phyloP scores from a whole-genome alignment of 176 grass and related monocot genomes.

The Urochloa ruziziensis region DNA sequence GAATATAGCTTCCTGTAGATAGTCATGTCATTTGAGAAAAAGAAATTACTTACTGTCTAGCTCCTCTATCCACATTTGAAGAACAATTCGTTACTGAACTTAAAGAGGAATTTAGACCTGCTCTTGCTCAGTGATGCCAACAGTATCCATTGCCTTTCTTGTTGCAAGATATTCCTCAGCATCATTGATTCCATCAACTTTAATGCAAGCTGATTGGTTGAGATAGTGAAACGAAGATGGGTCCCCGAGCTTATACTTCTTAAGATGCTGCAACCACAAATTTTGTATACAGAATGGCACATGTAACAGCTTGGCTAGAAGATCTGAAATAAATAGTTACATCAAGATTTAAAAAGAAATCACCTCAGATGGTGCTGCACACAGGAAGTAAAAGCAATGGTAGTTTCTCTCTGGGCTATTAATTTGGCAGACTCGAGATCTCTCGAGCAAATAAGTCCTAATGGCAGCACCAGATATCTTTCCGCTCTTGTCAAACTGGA shows the following conservation, averaged over 20 bases:
- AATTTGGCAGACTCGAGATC: slow-evolving; percentile 95
- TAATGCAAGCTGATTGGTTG: slow-evolving; percentile 89
- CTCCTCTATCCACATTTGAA: neutral
- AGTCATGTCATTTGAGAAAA: slow-evolving; percentile 30
- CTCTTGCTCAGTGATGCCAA: slow-evolving; percentile 84
- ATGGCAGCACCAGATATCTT: slow-evolving; percentile 98
- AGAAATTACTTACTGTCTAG: neutral
- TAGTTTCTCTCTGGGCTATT: slow-evolving; percentile 96
- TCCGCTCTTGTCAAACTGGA: slow-evolving; percentile 90
- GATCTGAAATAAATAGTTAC: neutral
- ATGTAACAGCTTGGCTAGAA: slow-evolving; percentile 22
- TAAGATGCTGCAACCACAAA: slow-evolving; percentile 59
- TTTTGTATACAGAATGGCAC: slow-evolving; percentile 27
- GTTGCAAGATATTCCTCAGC: slow-evolving; percentile 82
- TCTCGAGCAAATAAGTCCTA: slow-evolving; percentile 97
- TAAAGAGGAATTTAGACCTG: slow-evolving; percentile 57
- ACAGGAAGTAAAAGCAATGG: slow-evolving; percentile 97
- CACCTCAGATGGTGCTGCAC: slow-evolving; percentile 85
- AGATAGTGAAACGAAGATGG: slow-evolving; percentile 81
- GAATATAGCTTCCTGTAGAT: slow-evolving; percentile 87
- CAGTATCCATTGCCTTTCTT: slow-evolving; percentile 93
- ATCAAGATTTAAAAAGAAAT: neutral
- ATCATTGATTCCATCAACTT: slow-evolving; percentile 83
- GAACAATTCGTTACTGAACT: slow-evolving; percentile 32
- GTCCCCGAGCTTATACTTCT: slow-evolving; percentile 71